phyloP scores from a whole-genome alignment of 2,329 filamentous ascomycete genomes.

The Paracoccidioides lutzii region DNA sequence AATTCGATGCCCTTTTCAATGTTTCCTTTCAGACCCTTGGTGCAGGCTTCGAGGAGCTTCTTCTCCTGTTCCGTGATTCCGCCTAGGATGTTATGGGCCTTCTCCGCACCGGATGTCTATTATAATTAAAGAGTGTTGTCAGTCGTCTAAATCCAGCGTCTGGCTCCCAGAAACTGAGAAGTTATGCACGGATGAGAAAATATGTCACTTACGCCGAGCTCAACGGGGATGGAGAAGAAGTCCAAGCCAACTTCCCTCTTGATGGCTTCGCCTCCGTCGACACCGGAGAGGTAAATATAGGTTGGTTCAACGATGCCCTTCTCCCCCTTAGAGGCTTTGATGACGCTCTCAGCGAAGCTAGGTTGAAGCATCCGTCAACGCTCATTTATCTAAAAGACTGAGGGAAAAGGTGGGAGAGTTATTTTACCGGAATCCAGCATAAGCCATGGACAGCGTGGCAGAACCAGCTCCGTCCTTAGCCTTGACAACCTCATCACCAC shows the following conservation, averaged over 20 bases:
- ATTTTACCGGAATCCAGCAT: slow-evolving; percentile 76
- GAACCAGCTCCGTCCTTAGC: slow-evolving; percentile 87
- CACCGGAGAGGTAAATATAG: slow-evolving; percentile 86
- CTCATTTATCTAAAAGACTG: neutral
- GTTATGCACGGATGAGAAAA: too few relatives aligned
- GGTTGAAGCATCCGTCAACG: slow-evolving; percentile 11
- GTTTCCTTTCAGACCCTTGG: slow-evolving; percentile 76
- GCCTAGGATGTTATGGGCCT: slow-evolving; percentile 66
- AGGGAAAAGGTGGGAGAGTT: neutral
- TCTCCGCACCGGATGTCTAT: slow-evolving; percentile 72
- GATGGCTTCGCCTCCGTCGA: slow-evolving; percentile 76
- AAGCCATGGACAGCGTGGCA: slow-evolving; percentile 88
- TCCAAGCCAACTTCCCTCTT: slow-evolving; percentile 71
- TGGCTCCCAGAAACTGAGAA: too few relatives aligned
- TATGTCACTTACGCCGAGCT: slow-evolving; percentile 67
- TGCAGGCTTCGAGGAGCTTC: slow-evolving; percentile 63
- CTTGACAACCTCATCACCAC: slow-evolving; percentile 92
- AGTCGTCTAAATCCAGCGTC: too few relatives aligned
- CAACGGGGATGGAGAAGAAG: slow-evolving; percentile 91
- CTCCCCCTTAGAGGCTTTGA: slow-evolving; percentile 79
- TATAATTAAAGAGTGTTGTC: neutral
- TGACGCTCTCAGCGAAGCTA: slow-evolving; percentile 86
- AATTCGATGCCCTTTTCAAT: slow-evolving; percentile 91
- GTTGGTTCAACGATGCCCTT: slow-evolving; percentile 89
- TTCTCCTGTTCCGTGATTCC: slow-evolving; percentile 77